A percentile compares a stretch with the other conserved stretches of the same genome.
Evolutionary conservation across 1,284 basidiomycete genomes (phyloP).

Genomic region (Sphagnurus paluster): DNA sequence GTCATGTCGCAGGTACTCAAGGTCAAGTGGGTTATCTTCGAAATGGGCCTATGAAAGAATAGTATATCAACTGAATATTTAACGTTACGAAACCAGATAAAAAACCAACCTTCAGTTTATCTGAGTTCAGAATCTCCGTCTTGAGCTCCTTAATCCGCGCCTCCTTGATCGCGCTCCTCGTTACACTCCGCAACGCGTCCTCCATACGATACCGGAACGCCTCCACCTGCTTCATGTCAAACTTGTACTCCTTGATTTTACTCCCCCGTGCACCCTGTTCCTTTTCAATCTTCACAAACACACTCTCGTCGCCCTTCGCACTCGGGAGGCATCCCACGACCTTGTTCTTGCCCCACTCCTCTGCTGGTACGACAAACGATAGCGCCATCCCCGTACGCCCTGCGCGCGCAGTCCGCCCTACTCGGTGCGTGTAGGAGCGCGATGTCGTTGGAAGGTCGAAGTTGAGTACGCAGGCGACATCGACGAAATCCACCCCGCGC

Average conservation of each 20-base stretch:
- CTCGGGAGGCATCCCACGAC: constrained; percentile 66
- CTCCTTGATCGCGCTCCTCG: constrained; percentile 84
- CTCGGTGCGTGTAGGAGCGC: constrained; percentile 93
- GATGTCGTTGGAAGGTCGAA: constrained; percentile 93
- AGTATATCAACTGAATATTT: constrained; percentile 1
- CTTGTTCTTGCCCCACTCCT: constrained; percentile 79
- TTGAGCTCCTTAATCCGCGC: constrained; percentile 95
- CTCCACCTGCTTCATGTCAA: constrained; percentile 94
- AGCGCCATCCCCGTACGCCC: constrained; percentile 92
- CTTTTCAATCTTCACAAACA: constrained; percentile 79
- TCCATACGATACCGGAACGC: constrained; percentile 99
- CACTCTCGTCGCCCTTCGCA: constrained; percentile 73
- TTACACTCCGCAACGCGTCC: constrained; percentile 90
- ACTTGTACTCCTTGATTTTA: constrained; percentile 88
- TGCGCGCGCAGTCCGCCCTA: constrained; percentile 95
- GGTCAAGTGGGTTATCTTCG: constrained; percentile 94
- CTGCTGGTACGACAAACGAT: constrained; percentile 83
- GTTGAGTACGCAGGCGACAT: constrained; percentile 97
- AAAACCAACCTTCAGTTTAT: constrained; percentile 84
- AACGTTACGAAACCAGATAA: neutral
- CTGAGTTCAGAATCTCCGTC: constrained; percentile 90
- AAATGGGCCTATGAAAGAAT: constrained; percentile 85
- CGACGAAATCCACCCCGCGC: constrained; percentile 95
- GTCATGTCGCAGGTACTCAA: constrained; percentile 94
- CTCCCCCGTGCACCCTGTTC: constrained; percentile 73